A percentile compares a stretch with the other conserved stretches of the same genome.
These are phyloP conservation scores for Flaveria linearis DNA, from an alignment of 129 eudicot genomes.

Conservation along the genomic window DNA sequence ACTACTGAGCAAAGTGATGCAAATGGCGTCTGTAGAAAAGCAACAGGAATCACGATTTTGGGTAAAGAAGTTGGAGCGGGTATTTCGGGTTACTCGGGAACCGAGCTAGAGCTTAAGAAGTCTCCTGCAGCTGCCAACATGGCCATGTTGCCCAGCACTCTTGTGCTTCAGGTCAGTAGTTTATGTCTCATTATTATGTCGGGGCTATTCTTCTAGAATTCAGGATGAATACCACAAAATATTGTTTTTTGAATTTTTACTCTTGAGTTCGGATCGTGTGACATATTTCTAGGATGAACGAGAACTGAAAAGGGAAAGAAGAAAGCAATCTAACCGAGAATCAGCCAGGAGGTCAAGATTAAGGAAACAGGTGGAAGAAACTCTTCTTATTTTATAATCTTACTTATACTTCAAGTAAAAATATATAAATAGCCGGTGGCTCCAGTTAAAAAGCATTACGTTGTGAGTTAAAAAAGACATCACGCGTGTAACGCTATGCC, in stretches of 20 bases:
- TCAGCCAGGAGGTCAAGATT: constrained; percentile 92
- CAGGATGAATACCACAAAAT: neutral
- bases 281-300: constrained; percentile 58
- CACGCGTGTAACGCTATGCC: no score
- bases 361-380: constrained; percentile 68
- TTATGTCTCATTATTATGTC: neutral
- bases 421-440: neutral
- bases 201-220: neutral
- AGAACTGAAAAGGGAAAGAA: constrained; percentile 80
- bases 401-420: neutral
- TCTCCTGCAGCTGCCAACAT: constrained; percentile 42
- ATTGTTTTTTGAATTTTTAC: neutral
- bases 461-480: no score
- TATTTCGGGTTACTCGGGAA: constrained; percentile 41
- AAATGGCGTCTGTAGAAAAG: constrained; percentile 48
- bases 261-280: neutral
- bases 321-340: constrained; percentile 90
- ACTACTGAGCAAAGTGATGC: constrained; percentile 46
- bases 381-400: neutral
- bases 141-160: constrained; percentile 42
- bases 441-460: no score
- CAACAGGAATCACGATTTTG: constrained; percentile 27
- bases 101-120: constrained; percentile 48
- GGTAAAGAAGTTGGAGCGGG: constrained; percentile 44
- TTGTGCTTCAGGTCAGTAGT: constrained; percentile 55